A percentile compares a stretch with the other conserved stretches of the same genome.
Evolutionary conservation across 2,329 filamentous ascomycete genomes (phyloP).

Genomic region (Fusarium sambucinum): DNA sequence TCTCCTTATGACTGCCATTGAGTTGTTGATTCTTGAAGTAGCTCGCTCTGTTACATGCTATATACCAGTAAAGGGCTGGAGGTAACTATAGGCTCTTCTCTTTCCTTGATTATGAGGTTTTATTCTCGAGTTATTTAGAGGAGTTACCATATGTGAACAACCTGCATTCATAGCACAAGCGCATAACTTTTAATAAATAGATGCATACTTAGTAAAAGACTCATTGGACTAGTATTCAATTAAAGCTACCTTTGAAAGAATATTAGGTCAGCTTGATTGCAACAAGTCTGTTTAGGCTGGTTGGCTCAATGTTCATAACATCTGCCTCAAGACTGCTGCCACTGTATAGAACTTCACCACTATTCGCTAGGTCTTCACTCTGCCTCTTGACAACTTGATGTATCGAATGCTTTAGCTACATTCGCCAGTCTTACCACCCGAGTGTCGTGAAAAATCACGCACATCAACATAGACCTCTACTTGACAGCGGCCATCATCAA

Average conservation of each 20-base stretch:
- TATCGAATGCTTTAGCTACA: neutral
- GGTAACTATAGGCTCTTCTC: neutral
- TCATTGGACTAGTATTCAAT: neutral
- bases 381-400: neutral
- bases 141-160: neutral
- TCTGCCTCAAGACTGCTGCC: neutral
- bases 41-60: neutral
- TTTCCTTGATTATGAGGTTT: too few relatives aligned
- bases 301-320: neutral
- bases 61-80: neutral
- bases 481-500: constrained; percentile 12
- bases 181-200: neutral
- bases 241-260: neutral
- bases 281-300: neutral
- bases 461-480: constrained; percentile 4
- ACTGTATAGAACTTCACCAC: too few relatives aligned
- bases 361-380: neutral
- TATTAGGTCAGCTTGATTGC: neutral
- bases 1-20: too few relatives aligned
- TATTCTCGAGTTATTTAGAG: neutral
- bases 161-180: neutral
- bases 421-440: too few relatives aligned
- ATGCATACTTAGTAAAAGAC: too few relatives aligned
- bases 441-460: neutral
- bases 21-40: too few relatives aligned